Base-by-base conservation (phyloP, 805 yeast genomes). In the Phaffomyces opuntiae region DNA sequence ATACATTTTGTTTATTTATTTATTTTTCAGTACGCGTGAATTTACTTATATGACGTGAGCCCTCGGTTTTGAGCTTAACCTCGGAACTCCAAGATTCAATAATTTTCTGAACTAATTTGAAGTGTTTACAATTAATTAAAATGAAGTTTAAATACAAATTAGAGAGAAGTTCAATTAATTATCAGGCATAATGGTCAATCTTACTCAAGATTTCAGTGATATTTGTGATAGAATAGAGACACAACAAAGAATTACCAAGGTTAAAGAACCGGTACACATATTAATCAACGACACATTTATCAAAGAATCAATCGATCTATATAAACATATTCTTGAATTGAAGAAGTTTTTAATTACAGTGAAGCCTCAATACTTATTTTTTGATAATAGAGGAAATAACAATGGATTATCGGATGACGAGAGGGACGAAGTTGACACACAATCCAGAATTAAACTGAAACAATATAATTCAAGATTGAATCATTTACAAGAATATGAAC, bases 401-500 rank as follows among this genome's bases (percentile, higher is more conserved):
- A 39, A 59, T 43, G 42, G 43, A 45, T 65, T 77, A 59, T 54
- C 72, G 25, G 68, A 70, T 29, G 67, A 63, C 9, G 81, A 78
- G 36, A 75, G 78, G 53, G 77, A 78, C 49, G 68, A 70, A 34
- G 69, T 80, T 21, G 85, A 80, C 51, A 73, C 77, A 40, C 79
- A 78, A 47, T 67, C 78, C 38, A 70, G 77, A 46, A 54, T 72
- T 24, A 75, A 77, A 55, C 53, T 80, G 39, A 81, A 77, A 51
- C 70, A 71, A 46, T 66, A 77, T 51, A 71, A 71, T 49, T 76
- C 74, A 47, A 73, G 77, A 54, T 67, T 77, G 40, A 74, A 73
- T 48, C 57, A 67, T 44, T 57, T 78, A 42, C 78, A 74, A 46
- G 62, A 66, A 3, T 78, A 82, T 51, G 87, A 83, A 56, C 51